A percentile compares a stretch with the other conserved stretches of the same genome.
These are phyloP conservation scores for Glomus cerebriforme DNA, from an alignment of 192 early-diverging fungal genomes.

Conservation along the genomic window DNA sequence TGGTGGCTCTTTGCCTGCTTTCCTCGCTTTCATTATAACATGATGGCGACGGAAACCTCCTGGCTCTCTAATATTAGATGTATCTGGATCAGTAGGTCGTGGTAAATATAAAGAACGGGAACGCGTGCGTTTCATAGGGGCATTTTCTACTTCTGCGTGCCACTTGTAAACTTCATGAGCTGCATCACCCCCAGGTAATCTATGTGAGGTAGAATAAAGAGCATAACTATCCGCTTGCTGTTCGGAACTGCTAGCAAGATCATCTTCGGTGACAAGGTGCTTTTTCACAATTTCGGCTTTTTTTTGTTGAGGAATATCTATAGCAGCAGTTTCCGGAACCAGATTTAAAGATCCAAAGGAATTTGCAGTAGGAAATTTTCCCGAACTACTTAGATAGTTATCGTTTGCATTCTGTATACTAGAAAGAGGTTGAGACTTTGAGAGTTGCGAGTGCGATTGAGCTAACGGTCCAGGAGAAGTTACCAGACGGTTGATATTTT, in stretches of 20 bases:
- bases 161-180: conserved; percentile 91
- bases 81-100: conserved; percentile 54
- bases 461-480: neutral
- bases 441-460: neutral
- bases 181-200: conserved; percentile 71
- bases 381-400: neutral
- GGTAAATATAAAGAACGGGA: conserved; percentile 59
- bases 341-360: conserved; percentile 18
- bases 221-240: conserved; percentile 31
- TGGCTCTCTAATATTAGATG: conserved; percentile 69
- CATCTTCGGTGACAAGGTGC: conserved; percentile 66
- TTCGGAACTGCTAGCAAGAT: conserved; percentile 43
- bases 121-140: conserved; percentile 43
- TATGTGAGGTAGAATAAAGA: conserved; percentile 47
- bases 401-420: neutral
- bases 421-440: neutral
- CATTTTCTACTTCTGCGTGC: conserved; percentile 69
- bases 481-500: neutral
- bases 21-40: conserved; percentile 68
- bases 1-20: conserved; percentile 62
- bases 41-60: conserved; percentile 91
- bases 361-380: neutral
- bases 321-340: neutral
- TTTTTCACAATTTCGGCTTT: conserved; percentile 68
- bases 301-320: conserved; percentile 56